Base-by-base conservation (phyloP, 2,329 filamentous ascomycete genomes). In the Plectosphaerella sp. region DNA sequence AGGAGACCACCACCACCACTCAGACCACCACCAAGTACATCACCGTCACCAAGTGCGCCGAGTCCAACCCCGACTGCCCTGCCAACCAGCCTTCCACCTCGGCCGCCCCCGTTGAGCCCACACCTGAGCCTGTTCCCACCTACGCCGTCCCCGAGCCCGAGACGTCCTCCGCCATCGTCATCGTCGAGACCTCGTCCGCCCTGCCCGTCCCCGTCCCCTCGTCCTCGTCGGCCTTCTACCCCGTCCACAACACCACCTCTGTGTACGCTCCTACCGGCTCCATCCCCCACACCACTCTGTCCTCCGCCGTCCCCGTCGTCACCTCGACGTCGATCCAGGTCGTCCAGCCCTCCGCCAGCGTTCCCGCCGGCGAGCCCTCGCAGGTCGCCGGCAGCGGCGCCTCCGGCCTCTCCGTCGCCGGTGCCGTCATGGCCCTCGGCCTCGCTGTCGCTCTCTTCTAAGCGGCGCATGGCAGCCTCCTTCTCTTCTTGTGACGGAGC, bases 21-120 rank as follows among this genome's bases (percentile, higher is more conserved):
- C 71, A 71, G 15, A 79, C 76, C 52, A 66, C 67, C 50, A 75
- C 72, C 51, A 64, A 62, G 58, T 72, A 70, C 48, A 53, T 73
- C 57, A 79, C 75, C 62, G 67, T 79, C 62, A 79, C 76, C 52
- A 59, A 67, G 61, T 77, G 76, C 70, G 68, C 72, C 62, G 70
- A 73, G 43, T 67, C 65, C 11, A 65, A 70, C 56, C 66, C 69
- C 56, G 66, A 74, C 64, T 77, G 75, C 71, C 72, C 74, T 51
- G 61, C 63, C 54, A 49, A 49, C 48, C 39, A 45, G 39, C 37
- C 48, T 37, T 43, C 48, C 57, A 58, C 61, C 42, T 61, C 62
- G 48, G 51, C 51, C 61, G 22, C 60, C 46, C 36, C 58, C 43
- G 49, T 61, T 50, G 62, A 59, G 39, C 55, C 57, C 53, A 63